Evolutionary conservation across 164 flowering plant species (phyloP).

Genomic region (Pachysandra terminalis): DNA sequence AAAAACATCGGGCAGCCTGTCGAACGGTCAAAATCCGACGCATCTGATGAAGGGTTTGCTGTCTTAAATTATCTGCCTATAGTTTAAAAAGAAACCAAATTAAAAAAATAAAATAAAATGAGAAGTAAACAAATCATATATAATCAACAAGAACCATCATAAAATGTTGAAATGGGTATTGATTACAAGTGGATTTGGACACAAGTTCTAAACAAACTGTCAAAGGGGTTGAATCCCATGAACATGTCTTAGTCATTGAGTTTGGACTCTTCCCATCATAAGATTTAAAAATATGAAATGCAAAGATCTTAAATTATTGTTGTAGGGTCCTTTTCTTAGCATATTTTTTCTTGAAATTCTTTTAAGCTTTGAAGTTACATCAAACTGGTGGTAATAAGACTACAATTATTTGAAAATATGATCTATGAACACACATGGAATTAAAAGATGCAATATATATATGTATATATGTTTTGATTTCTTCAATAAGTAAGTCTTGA

Average conservation of each 20-base stretch:
- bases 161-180: constrained; percentile 9
- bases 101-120: not conserved
- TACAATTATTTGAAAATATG: no score
- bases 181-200: constrained; percentile 13
- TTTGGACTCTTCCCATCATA: constrained; percentile 3
- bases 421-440: no score
- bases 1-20: constrained; percentile 85
- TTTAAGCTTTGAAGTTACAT: not conserved
- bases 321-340: constrained; percentile 7
- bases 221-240: constrained; percentile 23
- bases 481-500: no score
- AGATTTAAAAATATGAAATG: no score
- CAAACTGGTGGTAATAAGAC: no score
- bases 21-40: constrained; percentile 71
- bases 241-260: constrained; percentile 10
- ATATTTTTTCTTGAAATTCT: not conserved
- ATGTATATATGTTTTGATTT: no score
- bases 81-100: not conserved
- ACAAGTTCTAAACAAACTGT: constrained; percentile 18
- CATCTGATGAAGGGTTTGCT: constrained; percentile 90
- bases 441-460: no score
- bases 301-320: no score
- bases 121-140: not conserved
- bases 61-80: constrained; percentile 95
- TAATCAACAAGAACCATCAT: constrained; percentile 11